Evolutionary conservation across 768 basidiomycete species (phyloP).

Genomic region (Tulasnella sp.): DNA sequence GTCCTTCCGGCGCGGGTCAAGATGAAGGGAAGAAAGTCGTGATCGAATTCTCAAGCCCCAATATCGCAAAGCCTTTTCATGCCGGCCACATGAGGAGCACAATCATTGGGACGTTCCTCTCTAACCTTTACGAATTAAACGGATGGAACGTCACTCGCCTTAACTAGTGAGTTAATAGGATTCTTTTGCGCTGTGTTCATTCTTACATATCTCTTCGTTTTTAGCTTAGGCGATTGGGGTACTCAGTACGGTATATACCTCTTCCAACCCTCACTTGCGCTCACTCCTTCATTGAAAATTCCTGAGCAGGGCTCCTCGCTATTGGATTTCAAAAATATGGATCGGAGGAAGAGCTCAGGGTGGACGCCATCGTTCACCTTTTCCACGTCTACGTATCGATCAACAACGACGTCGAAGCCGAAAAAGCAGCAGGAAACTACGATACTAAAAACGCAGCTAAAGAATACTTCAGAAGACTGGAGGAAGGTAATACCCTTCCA

Average conservation of each 20-base stretch:
- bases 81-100: constrained; percentile 94
- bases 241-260: constrained; percentile 90
- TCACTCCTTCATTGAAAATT: no score
- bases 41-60: constrained; percentile 91
- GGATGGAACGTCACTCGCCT: constrained; percentile 87
- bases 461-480: constrained; percentile 88
- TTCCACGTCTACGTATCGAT: constrained; percentile 95
- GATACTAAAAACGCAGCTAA: constrained; percentile 68
- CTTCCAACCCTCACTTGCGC: no score
- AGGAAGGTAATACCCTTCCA: no score
- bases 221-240: constrained; percentile 95
- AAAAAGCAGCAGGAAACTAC: constrained; percentile 50
- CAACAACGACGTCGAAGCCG: constrained; percentile 80
- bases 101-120: constrained; percentile 92
- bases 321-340: constrained; percentile 90
- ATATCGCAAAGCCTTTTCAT: constrained; percentile 97
- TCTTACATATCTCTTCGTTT: no score
- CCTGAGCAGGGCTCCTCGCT: constrained; percentile 58
- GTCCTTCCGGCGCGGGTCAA: constrained; percentile 71
- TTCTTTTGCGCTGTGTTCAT: no score
- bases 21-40: constrained; percentile 76
- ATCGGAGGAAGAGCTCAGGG: constrained; percentile 66
- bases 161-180: no score
- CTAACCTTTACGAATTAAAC: constrained; percentile 80
- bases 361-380: constrained; percentile 88